Conservation (phyloP, 495 filamentous ascomycete species). For the Chaetomium tenue region DNA sequence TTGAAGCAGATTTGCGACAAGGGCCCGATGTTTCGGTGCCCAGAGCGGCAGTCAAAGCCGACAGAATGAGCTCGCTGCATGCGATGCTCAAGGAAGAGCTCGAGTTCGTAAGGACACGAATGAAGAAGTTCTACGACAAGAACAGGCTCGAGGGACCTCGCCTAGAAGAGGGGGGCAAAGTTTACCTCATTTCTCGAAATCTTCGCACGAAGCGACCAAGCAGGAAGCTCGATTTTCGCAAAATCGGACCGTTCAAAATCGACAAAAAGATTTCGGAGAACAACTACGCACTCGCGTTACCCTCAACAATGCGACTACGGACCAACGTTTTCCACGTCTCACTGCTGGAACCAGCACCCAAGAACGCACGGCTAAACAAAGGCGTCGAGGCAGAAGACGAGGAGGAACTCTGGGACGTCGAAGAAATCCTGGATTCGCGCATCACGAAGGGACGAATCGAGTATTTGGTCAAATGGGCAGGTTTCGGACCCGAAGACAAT, state of each 20-base stretch:
- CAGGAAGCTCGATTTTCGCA: background rate
- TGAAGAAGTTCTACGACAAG: constrained; percentile 8
- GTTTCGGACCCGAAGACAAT: background rate
- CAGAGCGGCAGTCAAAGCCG: background rate
- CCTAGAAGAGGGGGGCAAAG: constrained; percentile 7
- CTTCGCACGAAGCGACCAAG: constrained; percentile 5
- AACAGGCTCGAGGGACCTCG: constrained; percentile 12
- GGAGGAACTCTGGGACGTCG: background rate
- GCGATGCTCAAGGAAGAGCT: constrained; percentile 3
- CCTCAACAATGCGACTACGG: background rate
- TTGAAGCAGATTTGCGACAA: background rate
- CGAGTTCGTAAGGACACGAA: background rate
- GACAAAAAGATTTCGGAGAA: background rate
- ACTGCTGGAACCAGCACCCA: background rate
- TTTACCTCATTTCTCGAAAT: constrained; percentile 11
- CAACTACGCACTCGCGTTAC: constrained; percentile 5
- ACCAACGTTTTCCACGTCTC: background rate
- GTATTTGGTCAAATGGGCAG: background rate
- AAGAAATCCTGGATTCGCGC: background rate
- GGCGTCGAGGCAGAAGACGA: background rate
- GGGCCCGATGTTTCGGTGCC: background rate
- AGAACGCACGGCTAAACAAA: background rate
- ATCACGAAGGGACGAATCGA: background rate
- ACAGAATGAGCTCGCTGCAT: background rate
- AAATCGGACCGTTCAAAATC: background rate